Base-by-base conservation (phyloP, 2,329 filamentous ascomycete genomes). In the Colletotrichum lupini region DNA sequence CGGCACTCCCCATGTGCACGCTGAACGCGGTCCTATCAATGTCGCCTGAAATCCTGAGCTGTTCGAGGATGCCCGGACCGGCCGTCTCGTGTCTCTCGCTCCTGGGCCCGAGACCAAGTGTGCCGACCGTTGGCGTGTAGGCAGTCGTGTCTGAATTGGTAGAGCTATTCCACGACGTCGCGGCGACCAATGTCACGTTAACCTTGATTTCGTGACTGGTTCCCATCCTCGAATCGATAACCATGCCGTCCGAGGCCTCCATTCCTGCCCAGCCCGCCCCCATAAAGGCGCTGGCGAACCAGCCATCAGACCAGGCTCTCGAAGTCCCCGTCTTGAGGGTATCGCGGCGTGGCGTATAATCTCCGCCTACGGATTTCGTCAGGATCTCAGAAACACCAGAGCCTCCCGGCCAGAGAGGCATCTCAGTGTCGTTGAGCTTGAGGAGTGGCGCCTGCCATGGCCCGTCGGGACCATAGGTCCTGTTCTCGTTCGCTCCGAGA, bases 1-100 rank as follows among this genome's bases (percentile, higher is more conserved):
- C 59, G 0, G 75, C 81, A n/a, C 80, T 81, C 4, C 81, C 82
- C 22, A 82, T 74, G 32, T 83, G 82, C 55, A 83, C 72, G 14
- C 77, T 76, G 55, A 79, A 82, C 1, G 78, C 79, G n/a, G 74
- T 77, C 0, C 79, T 80, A 1, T 76, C 71, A 30, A 77, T 79
- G 9, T 64, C 19, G 26, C 67, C 68, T 1, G 37, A n/a, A 0
- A 14, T n/a, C 19, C 75, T 75, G 60, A 76, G 57, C 77, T 76
- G 65, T 68, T 77, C 28, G 49, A 76, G 52, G 28, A 74, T 22
- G 1, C 37, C 35, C 3, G 16, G 59, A n/a, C 9, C 22, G 2
- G 32, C 16, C 1, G 28, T 35, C 8, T 32, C 22, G 7, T 52
- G 35, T 19, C 30, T 32, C 1, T 22, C 35, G 5, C 22, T 16